Evolutionary conservation across 805 yeast species (phyloP).

Genomic region (Yamadazyma scolyti): DNA sequence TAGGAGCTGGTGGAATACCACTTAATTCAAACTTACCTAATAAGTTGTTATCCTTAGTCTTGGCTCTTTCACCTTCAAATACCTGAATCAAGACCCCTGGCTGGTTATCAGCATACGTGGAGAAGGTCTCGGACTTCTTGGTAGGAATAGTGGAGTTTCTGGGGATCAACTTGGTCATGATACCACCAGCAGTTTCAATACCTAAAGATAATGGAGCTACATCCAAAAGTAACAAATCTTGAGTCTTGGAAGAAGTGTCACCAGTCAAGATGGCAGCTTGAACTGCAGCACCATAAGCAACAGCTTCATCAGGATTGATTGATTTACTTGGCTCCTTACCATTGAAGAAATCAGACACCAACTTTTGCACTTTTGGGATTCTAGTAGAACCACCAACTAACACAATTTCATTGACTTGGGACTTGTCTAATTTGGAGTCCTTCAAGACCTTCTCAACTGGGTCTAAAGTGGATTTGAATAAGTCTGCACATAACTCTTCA

Average conservation of each 20-base stretch:
- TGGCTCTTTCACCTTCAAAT: slow-evolving; percentile 93
- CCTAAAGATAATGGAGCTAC: slow-evolving; percentile 93
- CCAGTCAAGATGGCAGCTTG: slow-evolving; percentile 98
- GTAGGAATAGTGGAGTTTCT: slow-evolving; percentile 96
- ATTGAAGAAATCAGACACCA: slow-evolving; percentile 83
- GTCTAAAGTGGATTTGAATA: slow-evolving; percentile 90
- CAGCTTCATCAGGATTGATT: slow-evolving; percentile 99
- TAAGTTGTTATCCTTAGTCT: slow-evolving; percentile 89
- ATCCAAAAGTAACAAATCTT: slow-evolving; percentile 67
- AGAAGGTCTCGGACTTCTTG: slow-evolving; percentile 90
- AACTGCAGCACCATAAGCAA: slow-evolving; percentile 98
- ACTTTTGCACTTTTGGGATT: slow-evolving; percentile 96
- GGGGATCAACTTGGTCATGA: slow-evolving; percentile 91
- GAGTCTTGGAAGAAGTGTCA: slow-evolving; percentile 52
- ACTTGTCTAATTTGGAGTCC: slow-evolving; percentile 85
- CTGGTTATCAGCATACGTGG: slow-evolving; percentile 95
- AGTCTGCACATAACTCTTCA: slow-evolving; percentile 90
- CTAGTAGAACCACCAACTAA: slow-evolving; percentile 99
- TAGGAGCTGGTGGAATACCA: slow-evolving; percentile 87
- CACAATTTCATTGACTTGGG: slow-evolving; percentile 90
- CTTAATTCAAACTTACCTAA: slow-evolving; percentile 84
- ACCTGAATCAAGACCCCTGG: slow-evolving; percentile 93
- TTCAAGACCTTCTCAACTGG: slow-evolving; percentile 95
- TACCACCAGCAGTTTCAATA: slow-evolving; percentile 97
- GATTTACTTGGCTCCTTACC: slow-evolving; percentile 97